Base-by-base conservation (phyloP, 73 alveolate species). In the Paramecium sexaurelia region DNA sequence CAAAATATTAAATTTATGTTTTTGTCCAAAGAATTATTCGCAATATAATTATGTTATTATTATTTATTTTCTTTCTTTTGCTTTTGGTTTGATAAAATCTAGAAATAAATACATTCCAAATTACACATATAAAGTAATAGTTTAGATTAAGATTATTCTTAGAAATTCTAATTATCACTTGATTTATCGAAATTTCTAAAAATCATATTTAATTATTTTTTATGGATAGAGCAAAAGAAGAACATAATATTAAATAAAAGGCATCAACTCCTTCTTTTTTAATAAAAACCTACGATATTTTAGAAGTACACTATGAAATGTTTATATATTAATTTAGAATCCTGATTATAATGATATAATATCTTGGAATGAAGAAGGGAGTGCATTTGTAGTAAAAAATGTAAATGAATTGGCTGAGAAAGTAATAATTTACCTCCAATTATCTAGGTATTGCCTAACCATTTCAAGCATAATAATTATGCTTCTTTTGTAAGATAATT, bases 301-400 rank as follows among this genome's bases (percentile, higher is more conserved):
- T 88, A 24, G 89, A 88, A 69, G 94, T 88, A 88, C 0, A n/a
- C 67, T 3, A 51, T n/a, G 17, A 17, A 17, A 5, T 51, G 13
- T 37, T 8, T 88, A 32, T 7, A 88, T n/a, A 2, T 37, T 32
- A 24, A 27, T 26, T 3, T 69, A 88, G 94, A 88, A 67, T 43
- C 68, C 85, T 29, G 94, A 88, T 24, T 88, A 69, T 33, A 17
- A 69, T 37, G 94, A 88, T 22, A 69, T 88, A 40, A 82, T 88
- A 55, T 68, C 91, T 82, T 88, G 94, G 94, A 88, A 66, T 88
- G 87, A 88, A 11, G 94, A 88, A 22, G 94, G 94, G n/a, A 36
- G 51, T 6, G 66, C 94, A 41, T 88, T 88, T 15, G 91, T 88
- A 15, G 87, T 88, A 19, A 88, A 69, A 37, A 88, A 88, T 47